A percentile compares a stretch with the other conserved stretches of the same genome.
Evolutionary conservation across 441 rosid genomes (phyloP).

Genomic region (Populus hybrid): DNA sequence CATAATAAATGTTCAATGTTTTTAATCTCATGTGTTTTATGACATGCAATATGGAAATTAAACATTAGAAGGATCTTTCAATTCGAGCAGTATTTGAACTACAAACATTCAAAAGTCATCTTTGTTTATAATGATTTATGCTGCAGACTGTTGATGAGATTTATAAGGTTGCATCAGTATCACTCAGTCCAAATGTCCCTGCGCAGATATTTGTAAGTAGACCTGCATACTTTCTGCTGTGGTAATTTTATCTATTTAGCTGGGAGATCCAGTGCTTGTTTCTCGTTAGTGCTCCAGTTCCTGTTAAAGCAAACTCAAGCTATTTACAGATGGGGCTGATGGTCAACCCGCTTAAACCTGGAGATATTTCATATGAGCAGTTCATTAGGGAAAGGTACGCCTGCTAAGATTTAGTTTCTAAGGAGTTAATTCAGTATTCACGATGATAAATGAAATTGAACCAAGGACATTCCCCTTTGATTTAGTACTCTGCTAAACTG

Average conservation of each 20-base stretch:
- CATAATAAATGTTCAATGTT: neutral
- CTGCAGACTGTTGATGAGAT: slow-evolving; percentile 89
- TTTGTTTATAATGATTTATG: slow-evolving; percentile 20
- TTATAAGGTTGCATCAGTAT: slow-evolving; percentile 79
- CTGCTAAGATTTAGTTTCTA: slow-evolving; percentile 6
- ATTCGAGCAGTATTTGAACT: neutral
- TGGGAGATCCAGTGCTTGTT: slow-evolving; percentile 7
- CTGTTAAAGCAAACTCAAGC: neutral
- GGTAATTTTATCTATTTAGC: neutral
- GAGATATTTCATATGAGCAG: slow-evolving; percentile 86
- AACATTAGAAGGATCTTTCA: slow-evolving; percentile 9
- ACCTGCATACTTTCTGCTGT: slow-evolving; percentile 4
- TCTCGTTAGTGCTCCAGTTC: neutral
- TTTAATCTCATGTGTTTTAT: neutral
- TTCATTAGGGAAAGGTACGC: slow-evolving; percentile 75
- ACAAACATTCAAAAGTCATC: neutral
- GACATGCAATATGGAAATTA: neutral
- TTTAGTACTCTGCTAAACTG: neutral
- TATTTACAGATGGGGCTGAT: slow-evolving; percentile 83
- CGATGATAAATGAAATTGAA: neutral
- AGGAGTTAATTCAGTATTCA: neutral
- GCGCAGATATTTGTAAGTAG: slow-evolving; percentile 94
- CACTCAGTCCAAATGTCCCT: slow-evolving; percentile 95
- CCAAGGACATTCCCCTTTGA: neutral
- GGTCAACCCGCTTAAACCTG: slow-evolving; percentile 93